phyloP scores from a whole-genome alignment of 2,329 filamentous ascomycete genomes.

The Saccharata proteae region DNA sequence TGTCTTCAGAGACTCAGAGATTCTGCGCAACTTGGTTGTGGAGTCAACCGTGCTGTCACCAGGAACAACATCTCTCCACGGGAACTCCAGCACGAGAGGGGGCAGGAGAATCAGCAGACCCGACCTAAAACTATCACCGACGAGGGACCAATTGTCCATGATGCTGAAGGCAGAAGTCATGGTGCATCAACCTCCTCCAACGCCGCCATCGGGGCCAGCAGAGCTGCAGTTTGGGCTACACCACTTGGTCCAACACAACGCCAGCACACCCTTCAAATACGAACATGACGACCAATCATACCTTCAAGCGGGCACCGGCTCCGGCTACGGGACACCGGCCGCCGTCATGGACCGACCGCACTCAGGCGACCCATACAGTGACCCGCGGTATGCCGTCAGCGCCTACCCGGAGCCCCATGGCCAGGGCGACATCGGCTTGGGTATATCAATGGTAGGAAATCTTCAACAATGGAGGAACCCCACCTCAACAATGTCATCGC shows the following conservation, averaged over 20 bases:
- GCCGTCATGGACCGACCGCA: conserved; percentile 17
- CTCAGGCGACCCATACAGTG: conserved; percentile 9
- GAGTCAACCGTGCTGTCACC: no score
- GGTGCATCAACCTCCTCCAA: conserved; percentile 25
- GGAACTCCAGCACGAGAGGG: no score
- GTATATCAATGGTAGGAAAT: conserved; percentile 8
- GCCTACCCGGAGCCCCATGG: conserved; percentile 12
- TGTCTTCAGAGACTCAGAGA: no score
- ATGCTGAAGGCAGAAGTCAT: conserved; percentile 19
- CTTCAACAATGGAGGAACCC: conserved; percentile 1
- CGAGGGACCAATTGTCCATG: no score
- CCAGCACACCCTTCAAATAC: conserved; percentile 22
- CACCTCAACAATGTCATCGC: conserved; percentile 1
- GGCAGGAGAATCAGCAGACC: no score
- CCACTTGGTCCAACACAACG: conserved; percentile 32
- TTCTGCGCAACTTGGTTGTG: no score
- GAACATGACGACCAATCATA: conserved; percentile 16
- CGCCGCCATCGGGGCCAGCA: conserved; percentile 19
- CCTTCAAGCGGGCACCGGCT: conserved; percentile 6
- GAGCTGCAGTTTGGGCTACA: conserved; percentile 26
- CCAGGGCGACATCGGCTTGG: conserved; percentile 13
- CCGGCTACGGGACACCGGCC: conserved; percentile 19
- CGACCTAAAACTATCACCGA: no score
- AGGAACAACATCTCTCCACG: no score
- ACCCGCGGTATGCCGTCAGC: conserved; percentile 14